phyloP scores from a whole-genome alignment of 2,329 filamentous ascomycete species.

The Pestalotiopsis sp. region DNA sequence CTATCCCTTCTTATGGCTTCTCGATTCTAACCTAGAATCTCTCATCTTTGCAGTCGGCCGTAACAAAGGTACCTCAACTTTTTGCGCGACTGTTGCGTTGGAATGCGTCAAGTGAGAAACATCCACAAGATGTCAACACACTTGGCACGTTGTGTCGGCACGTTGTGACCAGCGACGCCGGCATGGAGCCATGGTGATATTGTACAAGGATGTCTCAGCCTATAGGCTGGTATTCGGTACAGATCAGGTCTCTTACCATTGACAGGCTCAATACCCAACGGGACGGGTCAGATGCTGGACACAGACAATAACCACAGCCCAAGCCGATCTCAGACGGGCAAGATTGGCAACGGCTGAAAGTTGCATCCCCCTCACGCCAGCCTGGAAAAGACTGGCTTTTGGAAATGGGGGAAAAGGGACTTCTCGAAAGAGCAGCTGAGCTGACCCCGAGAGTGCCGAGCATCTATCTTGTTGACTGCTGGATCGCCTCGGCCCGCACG shows the following conservation, averaged over 20 bases:
- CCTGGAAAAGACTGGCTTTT: background rate
- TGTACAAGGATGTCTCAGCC: background rate
- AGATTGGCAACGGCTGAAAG: background rate
- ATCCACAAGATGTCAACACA: background rate
- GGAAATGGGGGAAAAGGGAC: background rate
- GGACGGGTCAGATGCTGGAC: background rate
- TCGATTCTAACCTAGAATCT: background rate
- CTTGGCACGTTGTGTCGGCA: background rate
- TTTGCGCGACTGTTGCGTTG: background rate
- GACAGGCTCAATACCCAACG: background rate
- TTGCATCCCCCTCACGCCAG: background rate
- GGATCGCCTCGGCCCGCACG: slow-evolving; percentile 1
- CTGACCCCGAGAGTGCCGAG: background rate
- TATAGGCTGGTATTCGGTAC: background rate
- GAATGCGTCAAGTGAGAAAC: background rate
- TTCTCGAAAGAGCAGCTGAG: background rate
- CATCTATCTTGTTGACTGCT: background rate
- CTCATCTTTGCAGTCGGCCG: background rate
- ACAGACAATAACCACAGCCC: background rate
- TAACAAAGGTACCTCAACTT: background rate
- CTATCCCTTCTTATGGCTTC: background rate
- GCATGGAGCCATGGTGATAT: background rate
- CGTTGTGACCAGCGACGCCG: background rate
- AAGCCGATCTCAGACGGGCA: background rate
- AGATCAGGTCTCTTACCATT: background rate